Evolutionary conservation across 768 basidiomycete genomes (phyloP).

Genomic region (Dacryopinax spathularia): DNA sequence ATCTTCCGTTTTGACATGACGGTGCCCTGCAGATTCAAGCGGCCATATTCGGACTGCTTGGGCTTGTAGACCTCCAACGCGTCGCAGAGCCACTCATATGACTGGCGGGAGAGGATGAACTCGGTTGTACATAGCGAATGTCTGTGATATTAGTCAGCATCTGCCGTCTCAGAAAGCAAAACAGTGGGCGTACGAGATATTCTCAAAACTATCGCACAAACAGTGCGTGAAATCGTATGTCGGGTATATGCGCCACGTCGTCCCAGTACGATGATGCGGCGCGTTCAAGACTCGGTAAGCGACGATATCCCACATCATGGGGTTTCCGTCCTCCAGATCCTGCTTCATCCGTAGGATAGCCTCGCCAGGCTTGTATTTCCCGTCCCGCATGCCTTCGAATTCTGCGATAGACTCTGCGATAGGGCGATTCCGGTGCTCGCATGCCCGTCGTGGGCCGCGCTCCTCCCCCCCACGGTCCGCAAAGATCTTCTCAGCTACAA

Average conservation of each 20-base stretch:
- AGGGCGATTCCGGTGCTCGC: conserved; percentile 74
- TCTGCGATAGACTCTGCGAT: conserved; percentile 74
- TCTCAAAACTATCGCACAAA: conserved; percentile 94
- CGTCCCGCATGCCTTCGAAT: conserved; percentile 85
- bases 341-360: conserved; percentile 96
- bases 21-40: conserved; percentile 83
- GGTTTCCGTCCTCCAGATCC: conserved; percentile 81
- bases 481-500: conserved; percentile 80
- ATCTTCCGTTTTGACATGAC: conserved; percentile 97
- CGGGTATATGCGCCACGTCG: conserved; percentile 94
- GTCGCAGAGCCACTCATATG: conserved; percentile 99
- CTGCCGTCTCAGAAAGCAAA: not conserved
- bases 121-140: conserved; percentile 95
- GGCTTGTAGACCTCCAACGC: conserved; percentile 96
- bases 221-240: conserved; percentile 99
- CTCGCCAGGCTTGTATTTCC: conserved; percentile 80
- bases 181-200: conserved; percentile 69
- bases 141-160: conserved; percentile 28
- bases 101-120: conserved; percentile 88
- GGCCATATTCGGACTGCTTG: conserved; percentile 89
- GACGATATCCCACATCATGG: conserved; percentile 98
- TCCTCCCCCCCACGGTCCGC: conserved; percentile 72
- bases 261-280: conserved; percentile 82
- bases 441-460: conserved; percentile 64
- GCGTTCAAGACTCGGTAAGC: conserved; percentile 87